Evolutionary conservation across 148 eudicot species (phyloP), one percentile per base, ranked within the genome.

Genomic region (Simmondsia chinensis): DNA sequence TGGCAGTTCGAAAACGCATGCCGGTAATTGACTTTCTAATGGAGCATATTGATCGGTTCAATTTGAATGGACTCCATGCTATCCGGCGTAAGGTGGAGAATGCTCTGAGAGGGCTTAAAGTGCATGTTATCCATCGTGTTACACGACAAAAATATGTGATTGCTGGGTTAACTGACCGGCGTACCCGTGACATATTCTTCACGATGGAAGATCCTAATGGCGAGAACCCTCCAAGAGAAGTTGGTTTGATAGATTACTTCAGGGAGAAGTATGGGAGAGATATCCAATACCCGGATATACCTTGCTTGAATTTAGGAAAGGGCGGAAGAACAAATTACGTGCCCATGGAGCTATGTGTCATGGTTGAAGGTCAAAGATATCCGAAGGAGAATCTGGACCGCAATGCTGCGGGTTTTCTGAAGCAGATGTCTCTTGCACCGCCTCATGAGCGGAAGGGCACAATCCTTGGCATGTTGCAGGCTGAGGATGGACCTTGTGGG

Each of bases 321-420:
- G 44, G 46, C 16, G 53, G 57, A 15, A 71, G 46, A 32, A 36
- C 28, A 9, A 80, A 80, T 33, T 62, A 68, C 56, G 70, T 80
- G 4, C 88, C 94, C 0, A 65, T 80, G 52, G 94, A 84, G 50
- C 63, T 76, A 8, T 84, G 94, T 48, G 54, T 68, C 29, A 48
- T 84, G 73, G 76, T 64, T 23, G 82, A 80, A 71, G 84, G 87
- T 20, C 87, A 77, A 55, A 74, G 82, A 61, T 76, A 17, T 13
- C 70, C 72, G 4, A 77, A 71, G 64, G 94, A 80, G 46, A 2
- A 60, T 7, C 38, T 76, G 48, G 68, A 63, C 28, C 31, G 11
- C n/a, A 12, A 69, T 19, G 46, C 56, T 24, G 72, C 61, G 10
- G 2, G 11, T 15, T 0, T 14, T 2, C 61, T 83, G 46, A 83